phyloP scores from a whole-genome alignment of 108 stramenopile genomes.

The Pseudonitzschia multiseries region DNA sequence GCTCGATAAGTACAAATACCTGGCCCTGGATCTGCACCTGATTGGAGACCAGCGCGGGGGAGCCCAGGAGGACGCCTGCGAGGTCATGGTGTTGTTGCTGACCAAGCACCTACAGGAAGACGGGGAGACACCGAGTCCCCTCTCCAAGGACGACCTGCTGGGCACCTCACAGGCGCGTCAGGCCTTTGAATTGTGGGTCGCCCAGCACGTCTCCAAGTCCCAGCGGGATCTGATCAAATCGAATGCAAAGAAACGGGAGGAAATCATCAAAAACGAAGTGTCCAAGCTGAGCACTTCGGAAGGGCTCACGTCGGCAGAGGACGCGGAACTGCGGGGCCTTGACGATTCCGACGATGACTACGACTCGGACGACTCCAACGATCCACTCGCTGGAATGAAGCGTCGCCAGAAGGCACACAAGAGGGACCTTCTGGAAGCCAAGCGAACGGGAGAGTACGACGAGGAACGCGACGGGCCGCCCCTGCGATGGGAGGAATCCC shows the following conservation, averaged over 20 bases:
- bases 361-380: slow-evolving; percentile 41
- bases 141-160: slow-evolving; percentile 60
- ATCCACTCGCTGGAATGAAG: slow-evolving; percentile 35
- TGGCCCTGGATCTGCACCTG: slow-evolving; percentile 73
- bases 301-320: slow-evolving; percentile 9
- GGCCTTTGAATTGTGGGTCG: slow-evolving; percentile 75
- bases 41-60: slow-evolving; percentile 60
- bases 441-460: slow-evolving; percentile 30
- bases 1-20: slow-evolving; percentile 51
- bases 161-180: slow-evolving; percentile 42
- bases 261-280: slow-evolving; percentile 20
- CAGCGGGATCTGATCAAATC: slow-evolving; percentile 55
- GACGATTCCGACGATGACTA: slow-evolving; percentile 21
- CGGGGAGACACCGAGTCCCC: slow-evolving; percentile 56
- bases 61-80: slow-evolving; percentile 76
- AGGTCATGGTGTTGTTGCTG: slow-evolving; percentile 66
- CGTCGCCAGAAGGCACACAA: slow-evolving; percentile 31
- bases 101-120: slow-evolving; percentile 70
- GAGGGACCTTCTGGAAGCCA: slow-evolving; percentile 38
- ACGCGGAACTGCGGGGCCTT: slow-evolving; percentile 15
- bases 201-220: slow-evolving; percentile 45
- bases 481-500: slow-evolving; percentile 51
- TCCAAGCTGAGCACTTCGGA: not conserved
- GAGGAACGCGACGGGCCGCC: slow-evolving; percentile 33
- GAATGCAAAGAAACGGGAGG: slow-evolving; percentile 43